Conservation (phyloP, 2,329 filamentous ascomycete species). For the Claviceps digitariae region DNA sequence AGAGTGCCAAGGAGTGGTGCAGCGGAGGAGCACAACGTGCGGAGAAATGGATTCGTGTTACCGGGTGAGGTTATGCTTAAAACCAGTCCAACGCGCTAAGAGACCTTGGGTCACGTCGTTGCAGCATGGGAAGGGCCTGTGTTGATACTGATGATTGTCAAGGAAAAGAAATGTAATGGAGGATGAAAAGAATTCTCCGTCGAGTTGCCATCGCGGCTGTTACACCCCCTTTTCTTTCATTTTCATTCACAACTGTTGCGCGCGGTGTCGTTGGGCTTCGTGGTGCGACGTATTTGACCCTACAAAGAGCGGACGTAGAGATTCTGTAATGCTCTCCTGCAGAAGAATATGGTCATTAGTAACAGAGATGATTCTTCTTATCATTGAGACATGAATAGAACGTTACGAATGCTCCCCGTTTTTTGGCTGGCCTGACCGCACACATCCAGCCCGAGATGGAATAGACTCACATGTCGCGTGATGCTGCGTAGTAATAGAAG, state of each 20-base stretch:
- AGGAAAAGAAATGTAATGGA: too few species aligned
- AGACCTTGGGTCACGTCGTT: background rate
- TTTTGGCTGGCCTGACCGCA: background rate
- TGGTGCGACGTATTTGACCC: background rate
- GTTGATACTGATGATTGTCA: too few species aligned
- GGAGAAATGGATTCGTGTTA: background rate
- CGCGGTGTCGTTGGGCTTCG: background rate
- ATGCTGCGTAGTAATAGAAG: background rate
- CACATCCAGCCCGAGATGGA: background rate
- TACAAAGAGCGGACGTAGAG: background rate
- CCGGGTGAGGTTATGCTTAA: background rate
- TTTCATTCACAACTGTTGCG: background rate
- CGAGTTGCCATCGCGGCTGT: too few species aligned
- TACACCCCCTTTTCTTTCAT: too few species aligned
- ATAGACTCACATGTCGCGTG: background rate
- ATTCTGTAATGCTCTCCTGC: background rate
- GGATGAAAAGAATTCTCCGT: too few species aligned
- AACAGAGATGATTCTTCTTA: too few species aligned
- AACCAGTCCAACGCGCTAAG: background rate
- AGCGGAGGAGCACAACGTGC: background rate
- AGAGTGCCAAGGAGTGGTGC: background rate
- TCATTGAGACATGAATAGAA: background rate
- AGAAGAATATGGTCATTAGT: background rate
- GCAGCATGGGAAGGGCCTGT: background rate
- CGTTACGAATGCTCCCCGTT: background rate